A percentile compares a stretch with the other conserved stretches of the same genome.
Conservation (phyloP, 768 basidiomycete genomes). For the Gymnopilus dilepis region DNA sequence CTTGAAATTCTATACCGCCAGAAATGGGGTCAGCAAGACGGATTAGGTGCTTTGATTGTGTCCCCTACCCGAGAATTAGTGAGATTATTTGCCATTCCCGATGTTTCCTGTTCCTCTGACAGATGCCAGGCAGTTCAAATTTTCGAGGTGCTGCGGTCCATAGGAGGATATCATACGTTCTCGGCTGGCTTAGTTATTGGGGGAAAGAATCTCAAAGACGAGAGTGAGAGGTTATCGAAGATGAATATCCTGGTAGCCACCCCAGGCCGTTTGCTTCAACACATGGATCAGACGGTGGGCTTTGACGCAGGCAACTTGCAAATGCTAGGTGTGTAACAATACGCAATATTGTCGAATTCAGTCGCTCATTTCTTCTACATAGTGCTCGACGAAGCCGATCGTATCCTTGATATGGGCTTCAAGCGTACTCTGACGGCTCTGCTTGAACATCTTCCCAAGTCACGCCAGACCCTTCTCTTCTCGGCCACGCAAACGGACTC, state of each 20-base stretch:
- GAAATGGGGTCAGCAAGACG: constrained; percentile 95
- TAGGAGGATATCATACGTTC: constrained; percentile 90
- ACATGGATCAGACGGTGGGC: constrained; percentile 97
- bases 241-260: constrained; percentile 99
- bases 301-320: constrained; percentile 94
- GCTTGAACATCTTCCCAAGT: constrained; percentile 87
- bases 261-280: constrained; percentile 92
- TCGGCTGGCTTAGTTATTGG: constrained; percentile 96
- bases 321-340: constrained; percentile 68
- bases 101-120: background rate
- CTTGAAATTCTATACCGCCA: constrained; percentile 88
- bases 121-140: constrained; percentile 88
- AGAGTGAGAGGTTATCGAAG: constrained; percentile 81
- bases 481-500: constrained; percentile 96
- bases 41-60: constrained; percentile 89
- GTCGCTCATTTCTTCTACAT: background rate
- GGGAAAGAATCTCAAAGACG: constrained; percentile 94
- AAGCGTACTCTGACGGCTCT: constrained; percentile 87
- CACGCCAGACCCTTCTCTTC: constrained; percentile 94
- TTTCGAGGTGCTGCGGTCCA: constrained; percentile 92
- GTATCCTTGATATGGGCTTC: constrained; percentile 97
- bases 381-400: constrained; percentile 98
- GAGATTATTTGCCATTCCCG: constrained; percentile 30
- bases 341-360: background rate
- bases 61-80: constrained; percentile 94